Evolutionary conservation across 305 asterid genomes (phyloP), one percentile per base, ranked within the genome.

Genomic region (Solanum chacoense): DNA sequence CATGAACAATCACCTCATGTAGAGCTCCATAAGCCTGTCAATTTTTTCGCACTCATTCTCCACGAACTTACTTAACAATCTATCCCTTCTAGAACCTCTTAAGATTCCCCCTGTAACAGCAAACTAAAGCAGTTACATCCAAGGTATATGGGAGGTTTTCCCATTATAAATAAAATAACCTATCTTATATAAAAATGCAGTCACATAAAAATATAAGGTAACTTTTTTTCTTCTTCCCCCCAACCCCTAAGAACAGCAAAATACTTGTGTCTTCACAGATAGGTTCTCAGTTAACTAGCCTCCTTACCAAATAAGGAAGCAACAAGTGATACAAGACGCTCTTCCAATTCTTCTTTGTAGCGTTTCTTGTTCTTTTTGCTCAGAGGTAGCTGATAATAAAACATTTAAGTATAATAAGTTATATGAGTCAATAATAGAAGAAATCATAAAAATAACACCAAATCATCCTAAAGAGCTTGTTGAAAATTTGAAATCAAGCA

Each of bases 51-150:
- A 95, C 91, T 97, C 99, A 83, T 94, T 95, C 93, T 97, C 99
- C 92, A 96, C 98, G 90, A 97, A 97, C 93, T 96, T 97, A 91
- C 98, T 93, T 72, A 97, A 91, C 91, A 96, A 89, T 90, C 99
- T 95, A 91, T 96, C 99, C 94, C 97, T 93, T 92, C 98, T 95
- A 88, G 99, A 96, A 88, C 99, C 99, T 93, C 99, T 95, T 88
- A 93, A 90, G 85, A 97, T 94, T 91, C 99, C 99, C 89, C 98
- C 98, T 97, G 94, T 37, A 55, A 55, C 87, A 84, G 45, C 14
- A 55, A 84, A 55, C 73, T 84, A 71, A 84, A 32, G 74, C 32
- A 55, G 73, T 83, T 31, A 84, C 72, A 84, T 84, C 87, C 87
- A 84, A 84, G 26, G 67, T 14, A 80, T 45, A 10, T 3, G 28